Evolutionary conservation across 805 yeast genomes (phyloP), one percentile per base, ranked within the genome.

Genomic region (Ogataea pilisensis): DNA sequence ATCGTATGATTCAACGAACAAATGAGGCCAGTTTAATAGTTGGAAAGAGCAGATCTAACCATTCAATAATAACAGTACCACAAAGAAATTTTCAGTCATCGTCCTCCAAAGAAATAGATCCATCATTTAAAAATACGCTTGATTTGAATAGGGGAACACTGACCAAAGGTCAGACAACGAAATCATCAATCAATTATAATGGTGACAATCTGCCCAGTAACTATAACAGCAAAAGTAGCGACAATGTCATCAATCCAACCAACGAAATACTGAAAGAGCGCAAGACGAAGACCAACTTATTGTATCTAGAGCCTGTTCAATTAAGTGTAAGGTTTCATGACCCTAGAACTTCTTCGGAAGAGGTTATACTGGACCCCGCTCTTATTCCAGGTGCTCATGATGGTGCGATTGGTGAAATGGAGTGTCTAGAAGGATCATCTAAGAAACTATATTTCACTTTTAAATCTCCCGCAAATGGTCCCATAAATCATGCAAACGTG

Each of bases 401-500:
- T n/a, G 96, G 95, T 14, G 86, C 84, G 53, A 62, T 86, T 7
- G 90, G 87, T 18, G 95, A 87, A 58, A 53, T 85, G 33, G 74
- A 69, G 46, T 71, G 80, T 24, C 68, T 73, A 3, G 60, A 58
- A 31, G 62, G 63, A 4, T 43, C 54, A 1, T 41, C 54, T 5
- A 70, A 62, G 48, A 70, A 64, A 41, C 55, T 73, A 3, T 69
- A 65, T 44, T 76, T 78, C 50, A 60, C 68, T 0, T 70, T 76
- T 16, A 66, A 61, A 34, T 61, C 60, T 19, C 22, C 46, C 12
- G 14, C 40, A 37, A 49, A 30, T 33, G 38, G 21, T 22, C 28
- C n/a, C n/a, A n/a, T 31, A 16, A 33, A 39, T 13, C 33, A 31
- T 5, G 16, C 26, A 5, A 28, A 36, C 18, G 45, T 38, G 18